A percentile compares a stretch with the other conserved stretches of the same genome.
Evolutionary conservation across 108 stramenopile species (phyloP).

Genomic region (Poteriospumella lacustris): DNA sequence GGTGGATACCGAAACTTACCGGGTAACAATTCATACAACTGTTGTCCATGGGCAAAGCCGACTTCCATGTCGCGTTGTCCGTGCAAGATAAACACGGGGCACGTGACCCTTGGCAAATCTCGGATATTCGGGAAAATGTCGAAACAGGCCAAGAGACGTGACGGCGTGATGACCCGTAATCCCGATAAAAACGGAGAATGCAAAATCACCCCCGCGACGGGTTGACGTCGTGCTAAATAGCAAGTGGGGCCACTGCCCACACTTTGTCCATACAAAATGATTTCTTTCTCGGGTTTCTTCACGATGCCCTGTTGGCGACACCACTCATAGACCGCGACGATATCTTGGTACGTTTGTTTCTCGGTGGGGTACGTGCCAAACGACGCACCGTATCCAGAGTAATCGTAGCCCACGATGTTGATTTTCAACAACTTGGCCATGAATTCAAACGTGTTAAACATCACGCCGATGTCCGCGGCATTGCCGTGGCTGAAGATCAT

Average conservation of each 20-base stretch:
- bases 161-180: constrained; percentile 70
- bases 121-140: constrained; percentile 83
- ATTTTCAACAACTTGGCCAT: constrained; percentile 44
- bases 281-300: constrained; percentile 12
- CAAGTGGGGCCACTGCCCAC: constrained; percentile 78
- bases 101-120: constrained; percentile 64
- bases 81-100: constrained; percentile 76
- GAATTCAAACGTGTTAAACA: constrained; percentile 44
- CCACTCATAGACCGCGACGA: constrained; percentile 70
- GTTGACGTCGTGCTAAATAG: constrained; percentile 58
- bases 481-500: constrained; percentile 81
- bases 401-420: constrained; percentile 77
- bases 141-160: constrained; percentile 58
- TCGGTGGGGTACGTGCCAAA: constrained; percentile 68
- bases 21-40: constrained; percentile 65
- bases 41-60: constrained; percentile 62
- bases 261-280: constrained; percentile 79
- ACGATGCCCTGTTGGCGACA: constrained; percentile 39
- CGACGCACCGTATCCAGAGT: constrained; percentile 73
- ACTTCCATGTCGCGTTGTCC: constrained; percentile 82
- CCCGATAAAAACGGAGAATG: constrained; percentile 77
- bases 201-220: constrained; percentile 69
- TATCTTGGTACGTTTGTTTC: constrained; percentile 70
- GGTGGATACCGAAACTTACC: constrained; percentile 62
- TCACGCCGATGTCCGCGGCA: constrained; percentile 78